Percentiles rank a stretch among this genome's conserved stretches.
Conservation (phyloP, 768 basidiomycete genomes). For the Gymnopilus dilepis region DNA sequence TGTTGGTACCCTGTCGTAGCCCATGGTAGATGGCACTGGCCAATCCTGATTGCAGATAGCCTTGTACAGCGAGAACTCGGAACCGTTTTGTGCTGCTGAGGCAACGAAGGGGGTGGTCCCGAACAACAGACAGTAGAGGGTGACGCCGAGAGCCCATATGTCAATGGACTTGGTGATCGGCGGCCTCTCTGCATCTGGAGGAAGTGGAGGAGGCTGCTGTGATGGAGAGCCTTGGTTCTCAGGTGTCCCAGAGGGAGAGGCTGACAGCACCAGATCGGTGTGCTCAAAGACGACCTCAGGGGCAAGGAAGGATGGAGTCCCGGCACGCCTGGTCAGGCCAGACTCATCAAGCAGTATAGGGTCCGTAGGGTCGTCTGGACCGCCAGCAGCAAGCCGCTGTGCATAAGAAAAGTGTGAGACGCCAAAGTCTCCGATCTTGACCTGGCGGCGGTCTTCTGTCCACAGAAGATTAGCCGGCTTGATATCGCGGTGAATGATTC, state of each 20-base stretch:
- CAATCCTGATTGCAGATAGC: constrained; percentile 82
- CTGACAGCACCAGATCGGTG: constrained; percentile 36
- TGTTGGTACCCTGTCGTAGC: constrained; percentile 66
- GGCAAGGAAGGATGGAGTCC: constrained; percentile 95
- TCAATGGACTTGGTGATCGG: constrained; percentile 93
- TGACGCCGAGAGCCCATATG: constrained; percentile 97
- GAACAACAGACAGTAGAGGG: constrained; percentile 92
- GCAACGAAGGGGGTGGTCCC: constrained; percentile 78
- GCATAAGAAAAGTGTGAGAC: constrained; percentile 96
- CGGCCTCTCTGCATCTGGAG: constrained; percentile 35
- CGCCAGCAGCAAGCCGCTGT: constrained; percentile 71
- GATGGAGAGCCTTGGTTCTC: constrained; percentile 29
- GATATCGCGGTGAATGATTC: constrained; percentile 99
- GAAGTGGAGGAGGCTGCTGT: constrained; percentile 34
- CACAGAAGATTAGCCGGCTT: constrained; percentile 97
- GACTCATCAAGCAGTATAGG: constrained; percentile 81
- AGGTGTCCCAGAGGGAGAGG: constrained; percentile 15
- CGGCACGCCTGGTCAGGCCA: constrained; percentile 88
- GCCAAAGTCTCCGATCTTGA: constrained; percentile 99
- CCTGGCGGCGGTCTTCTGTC: constrained; percentile 81
- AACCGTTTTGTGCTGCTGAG: constrained; percentile 22
- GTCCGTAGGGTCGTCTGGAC: constrained; percentile 54
- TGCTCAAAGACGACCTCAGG: constrained; percentile 90
- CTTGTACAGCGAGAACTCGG: constrained; percentile 79
- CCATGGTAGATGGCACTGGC: constrained; percentile 70